Base-by-base conservation (phyloP, 192 early-diverging fungal species). In the Umbelopsis sp. region DNA sequence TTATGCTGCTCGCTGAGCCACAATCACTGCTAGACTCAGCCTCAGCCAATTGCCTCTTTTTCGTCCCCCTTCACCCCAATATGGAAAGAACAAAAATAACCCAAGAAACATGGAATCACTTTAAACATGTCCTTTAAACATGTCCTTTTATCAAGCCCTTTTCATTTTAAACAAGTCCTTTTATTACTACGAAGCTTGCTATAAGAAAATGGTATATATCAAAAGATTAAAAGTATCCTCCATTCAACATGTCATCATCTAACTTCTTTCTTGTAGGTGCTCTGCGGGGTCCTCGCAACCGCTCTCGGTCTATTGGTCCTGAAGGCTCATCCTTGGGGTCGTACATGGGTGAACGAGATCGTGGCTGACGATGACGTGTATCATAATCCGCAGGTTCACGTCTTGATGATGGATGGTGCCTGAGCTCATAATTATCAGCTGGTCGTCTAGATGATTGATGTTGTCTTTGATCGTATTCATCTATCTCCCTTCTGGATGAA, bases 211-310 rank as follows among this genome's bases (percentile, higher is more conserved):
- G 56, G 56, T 62, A 62, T 62, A 62, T 32, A 62, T 62, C 9
- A 62, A 62, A 62, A 6, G 34, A n/a, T 62, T 62, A 62, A 62
- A 62, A 62, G 56, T 62, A 62, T 62, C 56, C 56, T 32, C 56
- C 56, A 36, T 31, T 32, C n/a, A 62, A 16, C 29, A 36, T 62
- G 26, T 62, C 29, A 34, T 62, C 31, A 62, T 62, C 56, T 62
- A 36, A 16, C 20, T 31, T 62, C 56, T 62, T 29, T 29, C 31
- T 14, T 8, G 56, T 29, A 4, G 56, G 56, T 7, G 56, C 56
- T 31, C 56, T 4, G 26, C 56, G 56, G 1, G 56, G 56, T 34
- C 56, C 56, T 20, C 56, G 56, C 31, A 62, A 32, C 20, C 56
- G 25, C 31, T 62, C 56, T 32, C 56, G 26, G 31, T 62, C 56